Evolutionary conservation across 2,329 filamentous ascomycete genomes (phyloP), one percentile per base, ranked within the genome.

Genomic region (Fusarium sp.): DNA sequence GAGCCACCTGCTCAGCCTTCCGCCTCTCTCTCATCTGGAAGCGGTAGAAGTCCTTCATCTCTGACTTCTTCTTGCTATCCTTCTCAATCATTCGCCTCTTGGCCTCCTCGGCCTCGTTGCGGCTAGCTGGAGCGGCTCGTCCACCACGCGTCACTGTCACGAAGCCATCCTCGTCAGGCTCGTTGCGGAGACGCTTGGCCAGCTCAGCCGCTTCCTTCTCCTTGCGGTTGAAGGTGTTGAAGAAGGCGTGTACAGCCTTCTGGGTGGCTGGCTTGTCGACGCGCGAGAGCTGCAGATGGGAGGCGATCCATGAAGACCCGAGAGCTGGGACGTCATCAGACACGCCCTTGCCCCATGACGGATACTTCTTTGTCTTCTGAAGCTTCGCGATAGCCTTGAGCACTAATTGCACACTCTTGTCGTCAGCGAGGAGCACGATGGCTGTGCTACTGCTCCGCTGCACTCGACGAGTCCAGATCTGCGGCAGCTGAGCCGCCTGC

Each of bases 161-260:
- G 81, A 99, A 99, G 2, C 96, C 96, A 82, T 99, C 96, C 79
- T 94, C 95, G 82, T 99, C 96, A 0, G 96, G 94, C 78, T 94
- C 92, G 76, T 93, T 92, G 70, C 94, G 91, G 70, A 92, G 85
- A 64, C 89, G 85, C 84, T 90, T 91, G 80, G 84, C 93, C 80
- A 86, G 88, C 84, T 85, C 91, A 74, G 79, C 88, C 76, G 86
- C 92, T 83, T 87, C 92, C 83, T 82, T 90, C 87, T 89, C 93
- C 84, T 87, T 94, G 84, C 80, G 89, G 84, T 87, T 93, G 85
- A 95, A 98, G n/a, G 91, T 87, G 24, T 89, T 89, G 88, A 98
- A 97, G 86, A 95, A 98, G 38, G 92, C 90, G 79, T 98, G 95
- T 27, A 98, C 92, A 5, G 91, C 89, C 42, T 87, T 84, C 79